phyloP scores from a whole-genome alignment of 495 filamentous ascomycete species.

The Daldinia childiae region DNA sequence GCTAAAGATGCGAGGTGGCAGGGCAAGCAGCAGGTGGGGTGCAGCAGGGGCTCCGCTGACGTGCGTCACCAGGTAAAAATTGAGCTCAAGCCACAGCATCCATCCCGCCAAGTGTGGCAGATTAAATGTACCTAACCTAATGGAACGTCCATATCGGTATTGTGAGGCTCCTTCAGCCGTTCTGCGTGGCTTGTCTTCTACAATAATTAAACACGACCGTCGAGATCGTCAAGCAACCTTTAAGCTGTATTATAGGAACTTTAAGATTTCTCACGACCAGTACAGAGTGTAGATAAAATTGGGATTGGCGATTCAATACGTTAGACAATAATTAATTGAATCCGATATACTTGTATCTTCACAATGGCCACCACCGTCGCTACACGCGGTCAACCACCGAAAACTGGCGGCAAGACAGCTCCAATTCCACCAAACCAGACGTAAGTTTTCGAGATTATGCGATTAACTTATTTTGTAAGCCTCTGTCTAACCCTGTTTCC shows the following conservation, averaged over 20 bases:
- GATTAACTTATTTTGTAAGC: background rate
- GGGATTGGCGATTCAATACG: background rate
- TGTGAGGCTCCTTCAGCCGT: constrained; percentile 4
- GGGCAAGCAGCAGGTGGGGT: background rate
- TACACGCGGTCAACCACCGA: constrained; percentile 37
- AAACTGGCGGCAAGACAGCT: constrained; percentile 51
- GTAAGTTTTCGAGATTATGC: constrained; percentile 55
- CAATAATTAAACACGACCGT: background rate
- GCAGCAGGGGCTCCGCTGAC: constrained; percentile 1
- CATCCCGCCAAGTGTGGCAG: background rate
- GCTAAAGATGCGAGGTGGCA: background rate
- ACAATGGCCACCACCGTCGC: constrained; percentile 30
- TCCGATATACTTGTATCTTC: background rate
- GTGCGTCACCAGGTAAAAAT: background rate
- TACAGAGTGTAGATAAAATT: too few relatives aligned
- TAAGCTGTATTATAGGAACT: background rate
- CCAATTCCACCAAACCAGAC: constrained; percentile 73
- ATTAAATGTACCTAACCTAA: background rate
- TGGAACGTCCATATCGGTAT: background rate
- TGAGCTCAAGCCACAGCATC: background rate
- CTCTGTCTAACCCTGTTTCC: constrained; percentile 43
- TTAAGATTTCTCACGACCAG: background rate
- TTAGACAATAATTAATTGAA: background rate
- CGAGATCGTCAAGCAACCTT: background rate
- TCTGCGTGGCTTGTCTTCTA: background rate